Conservation (phyloP, 305 asterid genomes). For the Vinca major region DNA sequence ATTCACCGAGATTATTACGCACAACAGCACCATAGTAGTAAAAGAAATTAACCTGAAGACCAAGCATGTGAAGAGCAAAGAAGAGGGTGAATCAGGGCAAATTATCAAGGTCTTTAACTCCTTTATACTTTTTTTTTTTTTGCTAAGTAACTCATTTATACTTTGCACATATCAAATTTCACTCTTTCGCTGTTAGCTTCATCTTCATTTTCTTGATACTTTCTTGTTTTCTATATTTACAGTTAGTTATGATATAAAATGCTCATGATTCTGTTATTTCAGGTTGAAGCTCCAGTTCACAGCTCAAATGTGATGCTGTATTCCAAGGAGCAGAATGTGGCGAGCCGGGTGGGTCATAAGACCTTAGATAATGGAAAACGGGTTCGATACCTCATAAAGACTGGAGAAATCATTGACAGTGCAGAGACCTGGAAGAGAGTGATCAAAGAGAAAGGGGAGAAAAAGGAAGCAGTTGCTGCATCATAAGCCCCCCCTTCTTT, state of each 20-base stretch:
- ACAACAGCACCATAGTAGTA: slow-evolving; percentile 60
- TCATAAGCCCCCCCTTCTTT: slow-evolving; percentile 4
- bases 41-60: slow-evolving; percentile 87
- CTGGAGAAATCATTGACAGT: slow-evolving; percentile 82
- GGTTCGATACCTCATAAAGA: slow-evolving; percentile 80
- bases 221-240: too few relatives aligned
- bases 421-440: slow-evolving; percentile 78
- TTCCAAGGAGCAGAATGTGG: slow-evolving; percentile 67
- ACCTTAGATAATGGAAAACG: slow-evolving; percentile 70
- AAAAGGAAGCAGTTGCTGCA: slow-evolving; percentile 45
- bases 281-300: slow-evolving; percentile 92
- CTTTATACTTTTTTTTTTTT: not conserved
- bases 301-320: slow-evolving; percentile 98
- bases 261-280: slow-evolving; percentile 18
- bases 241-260: not conserved
- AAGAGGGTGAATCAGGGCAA: slow-evolving; percentile 77
- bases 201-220: not conserved
- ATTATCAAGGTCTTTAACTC: slow-evolving; percentile 55
- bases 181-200: not conserved
- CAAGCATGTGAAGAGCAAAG: slow-evolving; percentile 78
- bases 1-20: slow-evolving; percentile 53
- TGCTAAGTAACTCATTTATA: not conserved
- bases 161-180: not conserved
- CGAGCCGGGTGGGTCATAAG: slow-evolving; percentile 86
- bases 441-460: slow-evolving; percentile 43